Conservation (phyloP, 2,329 filamentous ascomycete genomes). For the Clonostachys rhizophaga region DNA sequence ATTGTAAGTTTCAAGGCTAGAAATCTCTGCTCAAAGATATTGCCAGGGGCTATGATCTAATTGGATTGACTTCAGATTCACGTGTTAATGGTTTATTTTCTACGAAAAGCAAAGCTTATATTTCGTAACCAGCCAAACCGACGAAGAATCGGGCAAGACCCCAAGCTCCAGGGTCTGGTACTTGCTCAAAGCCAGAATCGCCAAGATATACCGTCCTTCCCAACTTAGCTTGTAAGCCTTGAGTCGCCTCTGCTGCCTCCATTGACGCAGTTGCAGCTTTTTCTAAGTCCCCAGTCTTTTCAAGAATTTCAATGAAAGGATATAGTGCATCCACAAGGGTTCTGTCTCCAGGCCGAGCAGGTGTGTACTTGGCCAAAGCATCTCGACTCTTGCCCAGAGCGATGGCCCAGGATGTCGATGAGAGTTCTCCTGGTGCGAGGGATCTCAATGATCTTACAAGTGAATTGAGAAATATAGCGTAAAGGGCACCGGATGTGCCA, state of each 20-base stretch:
- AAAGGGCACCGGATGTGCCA: not conserved
- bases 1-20: too few relatives aligned
- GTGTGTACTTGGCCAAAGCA: slow-evolving; percentile 51
- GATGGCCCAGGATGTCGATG: not conserved
- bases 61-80: too few relatives aligned
- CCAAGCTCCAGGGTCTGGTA: not conserved
- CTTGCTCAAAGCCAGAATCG: not conserved
- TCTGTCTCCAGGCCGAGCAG: not conserved
- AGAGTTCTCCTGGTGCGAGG: too few relatives aligned
- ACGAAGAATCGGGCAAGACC: not conserved
- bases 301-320: slow-evolving; percentile 4
- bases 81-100: too few relatives aligned
- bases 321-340: not conserved
- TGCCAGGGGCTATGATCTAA: too few relatives aligned
- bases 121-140: too few relatives aligned
- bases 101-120: too few relatives aligned
- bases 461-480: not conserved
- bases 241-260: not conserved
- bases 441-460: not conserved
- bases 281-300: slow-evolving; percentile 37
- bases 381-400: slow-evolving; percentile 31
- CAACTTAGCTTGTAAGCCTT: slow-evolving; percentile 23
- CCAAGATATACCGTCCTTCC: not conserved
- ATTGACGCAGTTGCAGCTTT: not conserved
- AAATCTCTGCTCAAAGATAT: too few relatives aligned